Evolutionary conservation across 768 basidiomycete genomes (phyloP).

Genomic region (Mycena metata): DNA sequence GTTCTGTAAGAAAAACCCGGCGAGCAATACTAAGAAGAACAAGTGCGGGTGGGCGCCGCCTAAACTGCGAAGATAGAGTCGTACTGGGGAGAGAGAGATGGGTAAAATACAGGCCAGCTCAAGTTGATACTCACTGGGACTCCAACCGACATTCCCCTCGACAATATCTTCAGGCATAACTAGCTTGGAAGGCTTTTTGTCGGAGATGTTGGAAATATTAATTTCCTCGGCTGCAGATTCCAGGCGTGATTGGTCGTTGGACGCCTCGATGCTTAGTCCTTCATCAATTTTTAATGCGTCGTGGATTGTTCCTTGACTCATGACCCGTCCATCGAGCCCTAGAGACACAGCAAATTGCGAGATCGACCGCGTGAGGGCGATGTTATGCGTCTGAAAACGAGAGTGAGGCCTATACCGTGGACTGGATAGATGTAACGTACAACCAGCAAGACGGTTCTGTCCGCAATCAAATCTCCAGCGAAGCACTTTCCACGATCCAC

Average conservation of each 20-base stretch:
- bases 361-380: slow-evolving; percentile 55
- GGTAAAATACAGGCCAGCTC: not conserved
- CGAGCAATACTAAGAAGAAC: slow-evolving; percentile 49
- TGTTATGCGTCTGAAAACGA: slow-evolving; percentile 58
- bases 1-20: slow-evolving; percentile 45
- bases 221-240: slow-evolving; percentile 44
- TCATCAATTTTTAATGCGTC: slow-evolving; percentile 38
- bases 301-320: slow-evolving; percentile 54
- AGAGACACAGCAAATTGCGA: slow-evolving; percentile 46
- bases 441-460: slow-evolving; percentile 88
- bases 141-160: slow-evolving; percentile 63
- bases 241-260: slow-evolving; percentile 46
- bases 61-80: slow-evolving; percentile 6
- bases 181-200: slow-evolving; percentile 56
- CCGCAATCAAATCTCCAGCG: slow-evolving; percentile 80
- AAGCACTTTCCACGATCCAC: slow-evolving; percentile 87
- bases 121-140: not conserved
- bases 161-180: slow-evolving; percentile 73
- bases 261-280: slow-evolving; percentile 2
- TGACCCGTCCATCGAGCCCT: slow-evolving; percentile 56
- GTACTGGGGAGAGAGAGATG: not conserved
- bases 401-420: not conserved
- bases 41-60: not conserved
- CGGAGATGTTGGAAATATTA: slow-evolving; percentile 35
- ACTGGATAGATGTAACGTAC: slow-evolving; percentile 43